phyloP scores from a whole-genome alignment of 768 basidiomycete genomes.

The Rhizopogon rudus region DNA sequence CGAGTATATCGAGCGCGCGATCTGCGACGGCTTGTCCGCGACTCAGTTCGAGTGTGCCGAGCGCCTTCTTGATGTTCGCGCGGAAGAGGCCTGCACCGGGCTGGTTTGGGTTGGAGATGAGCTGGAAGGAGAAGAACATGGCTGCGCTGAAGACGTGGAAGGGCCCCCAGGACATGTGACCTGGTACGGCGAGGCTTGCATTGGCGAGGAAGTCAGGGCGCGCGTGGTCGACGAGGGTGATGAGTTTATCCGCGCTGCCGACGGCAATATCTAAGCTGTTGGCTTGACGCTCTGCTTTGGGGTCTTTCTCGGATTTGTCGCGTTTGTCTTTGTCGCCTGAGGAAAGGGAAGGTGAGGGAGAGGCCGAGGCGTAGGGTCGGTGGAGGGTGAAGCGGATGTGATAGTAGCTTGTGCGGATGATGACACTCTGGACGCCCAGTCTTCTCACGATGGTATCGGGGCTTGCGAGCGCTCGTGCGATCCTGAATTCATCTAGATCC shows the following conservation, averaged over 20 bases:
- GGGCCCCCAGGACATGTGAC: constrained; percentile 81
- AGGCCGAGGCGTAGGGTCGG: constrained; percentile 56
- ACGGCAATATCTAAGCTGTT: constrained; percentile 72
- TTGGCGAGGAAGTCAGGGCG: constrained; percentile 73
- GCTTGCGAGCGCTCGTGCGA: constrained; percentile 69
- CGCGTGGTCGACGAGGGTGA: constrained; percentile 71
- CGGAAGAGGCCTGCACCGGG: constrained; percentile 76
- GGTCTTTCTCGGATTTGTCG: constrained; percentile 26
- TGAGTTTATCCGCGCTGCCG: constrained; percentile 70
- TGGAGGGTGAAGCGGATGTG: constrained; percentile 85
- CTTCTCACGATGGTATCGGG: constrained; percentile 54
- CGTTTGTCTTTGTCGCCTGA: constrained; percentile 19
- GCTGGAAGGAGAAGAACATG: constrained; percentile 90
- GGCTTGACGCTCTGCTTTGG: constrained; percentile 35
- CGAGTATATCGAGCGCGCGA: constrained; percentile 68
- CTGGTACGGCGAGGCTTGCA: constrained; percentile 65
- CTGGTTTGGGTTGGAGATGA: constrained; percentile 76
- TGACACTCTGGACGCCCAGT: constrained; percentile 75
- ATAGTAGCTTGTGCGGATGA: constrained; percentile 71
- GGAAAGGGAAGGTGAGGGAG: constrained; percentile 16
- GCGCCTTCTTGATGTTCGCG: constrained; percentile 66
- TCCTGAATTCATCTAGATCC: constrained; percentile 69
- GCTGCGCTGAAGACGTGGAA: constrained; percentile 84
- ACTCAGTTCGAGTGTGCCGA: constrained; percentile 59
- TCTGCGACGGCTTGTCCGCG: constrained; percentile 65